Evolutionary conservation across 1,139 yeast genomes (phyloP).

Genomic region (Yamadazyma atmosphaerica): DNA sequence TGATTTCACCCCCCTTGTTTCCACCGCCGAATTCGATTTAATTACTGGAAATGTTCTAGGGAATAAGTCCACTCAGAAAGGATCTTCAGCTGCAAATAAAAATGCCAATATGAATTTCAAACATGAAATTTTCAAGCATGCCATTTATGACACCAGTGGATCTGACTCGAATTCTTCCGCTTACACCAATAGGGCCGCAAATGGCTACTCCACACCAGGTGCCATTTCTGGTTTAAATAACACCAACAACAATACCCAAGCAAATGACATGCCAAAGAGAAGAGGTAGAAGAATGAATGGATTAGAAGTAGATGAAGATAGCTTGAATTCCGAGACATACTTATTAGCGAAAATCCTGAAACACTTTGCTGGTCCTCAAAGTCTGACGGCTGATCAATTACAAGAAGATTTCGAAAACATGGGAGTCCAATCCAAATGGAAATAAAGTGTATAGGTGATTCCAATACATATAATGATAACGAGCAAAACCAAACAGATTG

Average conservation of each 20-base stretch:
- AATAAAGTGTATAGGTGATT: slow-evolving; percentile 12
- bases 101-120: slow-evolving; percentile 24
- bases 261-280: slow-evolving; percentile 18
- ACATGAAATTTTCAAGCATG: slow-evolving; percentile 43
- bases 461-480: neutral
- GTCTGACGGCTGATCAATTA: slow-evolving; percentile 37
- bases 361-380: slow-evolving; percentile 44
- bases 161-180: slow-evolving; percentile 37
- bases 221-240: neutral
- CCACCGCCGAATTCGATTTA: slow-evolving; percentile 38
- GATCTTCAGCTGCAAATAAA: slow-evolving; percentile 14
- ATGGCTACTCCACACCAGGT: neutral
- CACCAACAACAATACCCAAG: slow-evolving; percentile 5
- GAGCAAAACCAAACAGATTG: neutral
- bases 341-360: slow-evolving; percentile 47
- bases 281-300: slow-evolving; percentile 20
- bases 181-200: slow-evolving; percentile 13
- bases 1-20: slow-evolving; percentile 46
- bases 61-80: slow-evolving; percentile 20
- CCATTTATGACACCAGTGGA: slow-evolving; percentile 42
- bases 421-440: slow-evolving; percentile 43
- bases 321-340: slow-evolving; percentile 35
- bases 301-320: slow-evolving; percentile 22
- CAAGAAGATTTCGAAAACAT: slow-evolving; percentile 35
- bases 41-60: slow-evolving; percentile 41